Base-by-base conservation (phyloP, 75 land plant genomes). In the Selaginella moellendorffii region DNA sequence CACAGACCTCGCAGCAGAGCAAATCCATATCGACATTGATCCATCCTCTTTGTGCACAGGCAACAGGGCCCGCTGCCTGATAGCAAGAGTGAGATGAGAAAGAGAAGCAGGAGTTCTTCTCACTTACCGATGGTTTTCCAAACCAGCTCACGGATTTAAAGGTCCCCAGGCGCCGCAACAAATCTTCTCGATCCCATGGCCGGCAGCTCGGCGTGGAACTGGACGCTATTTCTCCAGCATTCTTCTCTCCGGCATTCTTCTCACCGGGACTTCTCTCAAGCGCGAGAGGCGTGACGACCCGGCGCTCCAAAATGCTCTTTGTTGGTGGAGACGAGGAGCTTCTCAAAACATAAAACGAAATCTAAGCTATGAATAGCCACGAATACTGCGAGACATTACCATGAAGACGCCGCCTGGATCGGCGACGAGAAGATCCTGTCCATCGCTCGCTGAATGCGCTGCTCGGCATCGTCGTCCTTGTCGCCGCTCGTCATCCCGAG, bases 71-170 rank as follows among this genome's bases (percentile, higher is more conserved):
- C 46, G 82, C 81, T 67, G 70, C 74, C 98, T 93, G 83, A n/a
- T n/a, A n/a, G n/a, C n/a, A n/a, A n/a, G n/a, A n/a, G n/a, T n/a
- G n/a, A n/a, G n/a, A n/a, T n/a, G n/a, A n/a, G n/a, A n/a, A n/a
- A n/a, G n/a, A n/a, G n/a, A n/a, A n/a, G n/a, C n/a, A n/a, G n/a
- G n/a, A n/a, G n/a, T n/a, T n/a, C n/a, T n/a, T n/a, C n/a, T 25
- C 28, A 54, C 0, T 26, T 61, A 90, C 98, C 85, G 85, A 76
- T 8, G 96, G 98, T 53, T 89, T 93, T 22, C 79, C 98, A 72
- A 93, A 93, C 98, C 98, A 93, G 28, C 85, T 93, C 78, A 93
- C 86, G 29, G 98, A 85, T 79, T 93, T 93, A 71, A 85, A 93
- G 19, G 96, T 93, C 5, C 85, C 79, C 26, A 93, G 30, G 51